Percentiles rank a stretch among this genome's conserved stretches.
phyloP scores from a whole-genome alignment of 2,329 filamentous ascomycete genomes.

The Fusarium sp. region DNA sequence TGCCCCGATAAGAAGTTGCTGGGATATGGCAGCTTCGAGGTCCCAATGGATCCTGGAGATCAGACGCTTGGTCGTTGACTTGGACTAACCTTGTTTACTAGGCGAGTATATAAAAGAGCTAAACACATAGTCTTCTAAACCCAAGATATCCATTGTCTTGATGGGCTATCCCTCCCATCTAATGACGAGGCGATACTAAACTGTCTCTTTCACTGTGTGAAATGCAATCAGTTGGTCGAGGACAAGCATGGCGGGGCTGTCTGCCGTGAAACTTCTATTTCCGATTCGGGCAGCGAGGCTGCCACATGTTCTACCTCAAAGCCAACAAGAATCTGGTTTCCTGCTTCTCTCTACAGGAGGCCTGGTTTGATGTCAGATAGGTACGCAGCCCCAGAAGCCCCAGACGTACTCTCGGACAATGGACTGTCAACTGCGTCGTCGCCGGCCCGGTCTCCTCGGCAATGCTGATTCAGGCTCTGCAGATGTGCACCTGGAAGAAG shows the following conservation, averaged over 20 bases:
- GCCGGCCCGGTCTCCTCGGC: not conserved
- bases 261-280: not conserved
- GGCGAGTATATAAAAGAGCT: not conserved
- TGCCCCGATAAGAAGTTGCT: conserved; percentile 2
- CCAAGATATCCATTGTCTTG: not conserved
- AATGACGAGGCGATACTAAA: not conserved
- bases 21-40: not conserved
- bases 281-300: not conserved
- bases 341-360: not conserved
- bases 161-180: not conserved
- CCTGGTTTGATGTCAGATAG: not conserved
- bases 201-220: not conserved
- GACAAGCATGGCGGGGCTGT: not conserved
- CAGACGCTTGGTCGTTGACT: not conserved
- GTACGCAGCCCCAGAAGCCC: not conserved
- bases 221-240: not conserved
- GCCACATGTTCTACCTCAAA: not conserved
- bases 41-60: not conserved
- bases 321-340: not conserved
- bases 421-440: not conserved
- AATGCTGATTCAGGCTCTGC: not conserved
- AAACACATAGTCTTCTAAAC: not conserved
- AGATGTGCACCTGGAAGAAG: conserved; percentile 2
- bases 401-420: not conserved
- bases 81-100: not conserved